These are phyloP conservation scores for Oryza australiensis DNA, from an alignment of 176 grass and related monocot genomes.

Conservation along the genomic window DNA sequence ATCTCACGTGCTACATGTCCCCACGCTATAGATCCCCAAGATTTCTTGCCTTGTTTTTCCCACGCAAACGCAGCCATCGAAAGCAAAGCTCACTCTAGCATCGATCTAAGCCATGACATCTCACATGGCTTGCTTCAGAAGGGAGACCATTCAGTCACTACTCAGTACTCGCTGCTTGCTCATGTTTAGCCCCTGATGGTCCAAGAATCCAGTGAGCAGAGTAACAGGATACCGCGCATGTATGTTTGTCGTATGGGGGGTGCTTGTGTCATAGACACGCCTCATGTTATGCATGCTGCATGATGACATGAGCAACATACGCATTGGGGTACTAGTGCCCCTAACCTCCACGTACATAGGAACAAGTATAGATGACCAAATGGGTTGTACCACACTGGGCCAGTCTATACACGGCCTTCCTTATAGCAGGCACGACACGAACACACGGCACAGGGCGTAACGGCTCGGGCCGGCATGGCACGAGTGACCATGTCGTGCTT, in stretches of 20 bases:
- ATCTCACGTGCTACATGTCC: conserved; percentile 34
- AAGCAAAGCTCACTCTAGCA: neutral
- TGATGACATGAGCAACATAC: too few relatives aligned
- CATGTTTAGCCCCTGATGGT: neutral
- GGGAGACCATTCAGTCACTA: neutral
- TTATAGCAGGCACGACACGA: too few relatives aligned
- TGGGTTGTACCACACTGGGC: too few relatives aligned
- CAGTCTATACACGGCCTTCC: too few relatives aligned
- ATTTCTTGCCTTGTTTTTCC: neutral
- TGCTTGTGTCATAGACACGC: too few relatives aligned
- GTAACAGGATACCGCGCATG: neutral
- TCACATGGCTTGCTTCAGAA: neutral
- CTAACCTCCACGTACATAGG: too few relatives aligned
- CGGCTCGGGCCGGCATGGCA: too few relatives aligned
- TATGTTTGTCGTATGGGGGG: neutral
- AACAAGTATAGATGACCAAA: too few relatives aligned
- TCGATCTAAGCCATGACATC: neutral
- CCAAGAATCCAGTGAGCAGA: neutral
- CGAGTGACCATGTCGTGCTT: too few relatives aligned
- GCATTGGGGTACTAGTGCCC: too few relatives aligned
- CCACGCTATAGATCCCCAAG: conserved; percentile 23
- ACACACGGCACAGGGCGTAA: too few relatives aligned
- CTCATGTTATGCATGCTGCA: too few relatives aligned
- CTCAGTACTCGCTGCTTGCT: neutral
- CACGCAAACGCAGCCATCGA: neutral